These are phyloP conservation scores for Fusarium sororula DNA, from an alignment of 2,329 filamentous ascomycete species.

Conservation along the genomic window DNA sequence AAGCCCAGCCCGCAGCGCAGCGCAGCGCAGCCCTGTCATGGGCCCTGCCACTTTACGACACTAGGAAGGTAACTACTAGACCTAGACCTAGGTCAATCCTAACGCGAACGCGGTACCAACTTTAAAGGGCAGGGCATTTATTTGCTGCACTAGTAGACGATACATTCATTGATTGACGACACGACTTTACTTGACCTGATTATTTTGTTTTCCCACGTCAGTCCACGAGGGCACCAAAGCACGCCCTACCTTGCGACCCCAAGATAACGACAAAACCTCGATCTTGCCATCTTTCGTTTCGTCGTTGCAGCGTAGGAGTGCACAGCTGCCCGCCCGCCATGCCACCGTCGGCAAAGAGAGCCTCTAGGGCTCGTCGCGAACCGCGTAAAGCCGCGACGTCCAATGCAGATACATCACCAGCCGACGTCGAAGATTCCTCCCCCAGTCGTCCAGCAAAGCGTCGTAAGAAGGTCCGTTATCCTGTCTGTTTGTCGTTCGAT, in stretches of 20 bases:
- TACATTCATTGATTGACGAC: conserved; percentile 39
- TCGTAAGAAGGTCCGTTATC: conserved; percentile 64
- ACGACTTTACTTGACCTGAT: conserved; percentile 26
- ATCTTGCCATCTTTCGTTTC: neutral
- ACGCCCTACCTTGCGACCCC: neutral
- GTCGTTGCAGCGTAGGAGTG: neutral
- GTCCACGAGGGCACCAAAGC: conserved; percentile 19
- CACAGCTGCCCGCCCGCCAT: conserved; percentile 36
- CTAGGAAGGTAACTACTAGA: neutral
- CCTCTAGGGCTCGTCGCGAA: conserved; percentile 51
- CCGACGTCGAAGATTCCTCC: conserved; percentile 62
- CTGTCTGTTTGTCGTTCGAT: neutral
- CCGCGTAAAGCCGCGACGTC: conserved; percentile 49
- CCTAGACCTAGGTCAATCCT: conserved; percentile 12
- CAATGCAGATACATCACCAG: conserved; percentile 45
- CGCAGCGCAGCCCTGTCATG: conserved; percentile 29
- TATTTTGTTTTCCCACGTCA: conserved; percentile 16
- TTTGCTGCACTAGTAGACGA: conserved; percentile 32
- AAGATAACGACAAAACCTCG: neutral
- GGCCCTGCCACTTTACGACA: conserved; percentile 43
- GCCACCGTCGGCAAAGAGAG: conserved; percentile 52
- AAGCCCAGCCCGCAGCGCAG: conserved; percentile 2
- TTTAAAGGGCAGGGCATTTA: conserved; percentile 42
- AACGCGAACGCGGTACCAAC: conserved; percentile 48
- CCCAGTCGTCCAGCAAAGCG: conserved; percentile 71